phyloP scores from a whole-genome alignment of 495 filamentous ascomycete genomes.

The Aspergillus homomorphus region DNA sequence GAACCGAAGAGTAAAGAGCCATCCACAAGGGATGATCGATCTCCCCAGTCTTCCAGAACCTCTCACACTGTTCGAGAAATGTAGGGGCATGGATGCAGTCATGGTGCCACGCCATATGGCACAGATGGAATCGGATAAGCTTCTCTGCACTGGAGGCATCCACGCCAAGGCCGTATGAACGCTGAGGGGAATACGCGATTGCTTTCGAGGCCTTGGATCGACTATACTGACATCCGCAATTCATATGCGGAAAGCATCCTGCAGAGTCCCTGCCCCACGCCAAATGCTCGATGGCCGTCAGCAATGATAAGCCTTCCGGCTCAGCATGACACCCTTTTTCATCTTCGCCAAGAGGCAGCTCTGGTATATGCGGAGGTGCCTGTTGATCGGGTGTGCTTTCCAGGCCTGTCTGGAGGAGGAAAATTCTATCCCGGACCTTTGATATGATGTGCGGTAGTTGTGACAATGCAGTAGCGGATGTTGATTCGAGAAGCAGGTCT shows the following conservation, averaged over 20 bases:
- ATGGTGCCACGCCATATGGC: slow-evolving; percentile 31
- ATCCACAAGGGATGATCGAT: slow-evolving; percentile 31
- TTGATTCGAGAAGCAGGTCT: slow-evolving; percentile 6
- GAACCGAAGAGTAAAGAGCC: slow-evolving; percentile 29
- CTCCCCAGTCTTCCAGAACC: slow-evolving; percentile 28
- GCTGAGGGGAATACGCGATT: not conserved
- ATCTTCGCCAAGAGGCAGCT: not conserved
- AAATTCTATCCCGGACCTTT: slow-evolving; percentile 23
- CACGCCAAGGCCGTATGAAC: not conserved
- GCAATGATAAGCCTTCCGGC: slow-evolving; percentile 23
- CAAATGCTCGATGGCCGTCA: slow-evolving; percentile 34
- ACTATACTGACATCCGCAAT: slow-evolving; percentile 29
- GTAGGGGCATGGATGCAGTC: slow-evolving; percentile 29
- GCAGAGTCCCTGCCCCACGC: slow-evolving; percentile 33
- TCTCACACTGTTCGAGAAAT: slow-evolving; percentile 30
- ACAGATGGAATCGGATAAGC: slow-evolving; percentile 28
- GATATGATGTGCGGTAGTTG: not conserved
- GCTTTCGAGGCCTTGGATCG: not conserved
- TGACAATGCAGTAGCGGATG: slow-evolving; percentile 5
- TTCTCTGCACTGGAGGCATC: slow-evolving; percentile 21
- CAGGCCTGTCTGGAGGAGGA: slow-evolving; percentile 21
- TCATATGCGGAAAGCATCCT: slow-evolving; percentile 31
- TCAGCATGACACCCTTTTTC: slow-evolving; percentile 12
- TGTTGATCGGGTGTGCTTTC: slow-evolving; percentile 4
- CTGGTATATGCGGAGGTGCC: not conserved